Percentiles rank a stretch among this genome's conserved stretches.
These are phyloP conservation scores for Russula ochroleuca DNA, from an alignment of 768 basidiomycete species.

Conservation along the genomic window DNA sequence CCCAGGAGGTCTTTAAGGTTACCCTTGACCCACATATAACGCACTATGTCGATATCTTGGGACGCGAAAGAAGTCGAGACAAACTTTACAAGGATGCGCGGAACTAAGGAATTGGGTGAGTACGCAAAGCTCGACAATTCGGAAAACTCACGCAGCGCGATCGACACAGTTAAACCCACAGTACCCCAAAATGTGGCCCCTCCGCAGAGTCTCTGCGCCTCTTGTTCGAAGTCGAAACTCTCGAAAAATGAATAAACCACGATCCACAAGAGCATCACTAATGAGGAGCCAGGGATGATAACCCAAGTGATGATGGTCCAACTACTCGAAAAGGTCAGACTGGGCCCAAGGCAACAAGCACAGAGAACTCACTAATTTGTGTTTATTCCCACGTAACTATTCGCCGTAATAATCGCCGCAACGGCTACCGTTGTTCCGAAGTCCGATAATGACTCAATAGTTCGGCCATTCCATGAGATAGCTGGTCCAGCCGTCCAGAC, in stretches of 20 bases:
- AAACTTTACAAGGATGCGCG: conserved; percentile 77
- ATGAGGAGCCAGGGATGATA: conserved; percentile 69
- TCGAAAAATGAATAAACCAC: conserved; percentile 80
- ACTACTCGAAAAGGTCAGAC: conserved; percentile 36
- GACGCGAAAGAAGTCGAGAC: conserved; percentile 67
- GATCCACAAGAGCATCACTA: conserved; percentile 86
- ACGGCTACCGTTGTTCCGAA: conserved; percentile 91
- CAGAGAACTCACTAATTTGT: conserved; percentile 72
- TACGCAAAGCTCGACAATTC: background rate
- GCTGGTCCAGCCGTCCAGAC: conserved; percentile 63
- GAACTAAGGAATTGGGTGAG: conserved; percentile 46
- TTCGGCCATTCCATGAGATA: conserved; percentile 72
- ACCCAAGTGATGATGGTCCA: conserved; percentile 87
- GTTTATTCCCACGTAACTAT: conserved; percentile 85
- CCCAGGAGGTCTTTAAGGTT: conserved; percentile 80
- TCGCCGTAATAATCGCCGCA: conserved; percentile 83
- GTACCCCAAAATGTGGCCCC: conserved; percentile 82
- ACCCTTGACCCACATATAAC: conserved; percentile 86
- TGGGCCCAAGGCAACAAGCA: conserved; percentile 8
- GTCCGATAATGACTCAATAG: conserved; percentile 76
- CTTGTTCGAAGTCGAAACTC: conserved; percentile 66
- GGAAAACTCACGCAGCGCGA: conserved; percentile 64
- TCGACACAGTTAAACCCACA: conserved; percentile 59
- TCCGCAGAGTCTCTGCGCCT: conserved; percentile 69
- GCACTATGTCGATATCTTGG: conserved; percentile 82